Evolutionary conservation across 768 basidiomycete species (phyloP).

Genomic region (Boletus speciosus): DNA sequence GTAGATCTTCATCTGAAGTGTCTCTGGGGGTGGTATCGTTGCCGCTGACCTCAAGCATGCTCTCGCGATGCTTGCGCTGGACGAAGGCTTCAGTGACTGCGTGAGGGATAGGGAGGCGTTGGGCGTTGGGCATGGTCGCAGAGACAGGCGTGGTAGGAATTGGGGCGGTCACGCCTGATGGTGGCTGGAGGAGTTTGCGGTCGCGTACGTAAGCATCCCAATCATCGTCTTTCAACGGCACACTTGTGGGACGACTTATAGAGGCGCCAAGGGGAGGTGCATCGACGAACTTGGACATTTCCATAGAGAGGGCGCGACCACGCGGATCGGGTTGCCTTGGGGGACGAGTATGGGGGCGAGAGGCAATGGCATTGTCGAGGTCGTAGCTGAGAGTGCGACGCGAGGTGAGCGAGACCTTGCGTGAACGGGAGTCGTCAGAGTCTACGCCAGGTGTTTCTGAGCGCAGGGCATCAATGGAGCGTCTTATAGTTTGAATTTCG

Average conservation of each 20-base stretch:
- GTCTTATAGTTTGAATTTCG: slow-evolving; percentile 77
- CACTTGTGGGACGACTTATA: slow-evolving; percentile 68
- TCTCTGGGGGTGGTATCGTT: slow-evolving; percentile 32
- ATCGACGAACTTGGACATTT: slow-evolving; percentile 48
- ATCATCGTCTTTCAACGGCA: slow-evolving; percentile 66
- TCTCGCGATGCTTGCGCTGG: slow-evolving; percentile 70
- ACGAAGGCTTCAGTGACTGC: slow-evolving; percentile 75
- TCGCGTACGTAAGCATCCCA: slow-evolving; percentile 89
- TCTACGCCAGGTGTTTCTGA: slow-evolving; percentile 56
- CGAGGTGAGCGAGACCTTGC: slow-evolving; percentile 62
- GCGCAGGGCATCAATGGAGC: slow-evolving; percentile 73
- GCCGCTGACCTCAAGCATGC: slow-evolving; percentile 48
- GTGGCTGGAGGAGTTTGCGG: slow-evolving; percentile 80
- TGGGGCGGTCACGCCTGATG: slow-evolving; percentile 74
- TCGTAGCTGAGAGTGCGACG: slow-evolving; percentile 68
- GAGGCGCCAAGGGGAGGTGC: slow-evolving; percentile 46
- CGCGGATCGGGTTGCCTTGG: slow-evolving; percentile 69
- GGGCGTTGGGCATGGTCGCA: slow-evolving; percentile 31
- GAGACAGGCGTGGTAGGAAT: slow-evolving; percentile 58
- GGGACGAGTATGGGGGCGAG: slow-evolving; percentile 61
- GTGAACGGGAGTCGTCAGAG: slow-evolving; percentile 56
- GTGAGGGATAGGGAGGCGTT: slow-evolving; percentile 55
- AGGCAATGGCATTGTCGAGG: slow-evolving; percentile 48
- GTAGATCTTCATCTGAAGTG: slow-evolving; percentile 33
- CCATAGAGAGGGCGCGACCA: slow-evolving; percentile 70